Base-by-base conservation (phyloP, 805 yeast genomes). In the Isabelozyma gotoi region DNA sequence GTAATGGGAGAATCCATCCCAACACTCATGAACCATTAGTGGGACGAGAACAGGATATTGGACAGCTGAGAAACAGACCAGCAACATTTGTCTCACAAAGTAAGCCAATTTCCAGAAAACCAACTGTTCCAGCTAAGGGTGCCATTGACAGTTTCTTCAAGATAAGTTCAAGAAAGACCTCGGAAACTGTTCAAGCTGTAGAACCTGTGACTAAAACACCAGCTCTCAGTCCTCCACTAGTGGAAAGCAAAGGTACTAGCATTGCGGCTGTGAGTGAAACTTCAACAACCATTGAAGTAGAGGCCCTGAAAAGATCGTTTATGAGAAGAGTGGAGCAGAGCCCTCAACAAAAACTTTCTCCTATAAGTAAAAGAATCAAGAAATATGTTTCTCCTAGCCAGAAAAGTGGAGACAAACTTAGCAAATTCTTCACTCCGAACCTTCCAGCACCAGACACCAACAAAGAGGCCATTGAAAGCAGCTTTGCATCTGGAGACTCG, bases 1-100 rank as follows among this genome's bases (percentile, higher is more conserved):
- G 96, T 7, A 50, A 48, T 14, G 97, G 95, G 1, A 74, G 72
- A 6, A 51, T 86, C 7, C 80, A 84, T 59, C 97, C 97, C 1
- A 71, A 77, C 42, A 71, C 80, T 1, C 80, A 78, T 48, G 56
- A 62, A 36, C 60, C 62, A 1, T 62, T 84, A 24, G 46, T 70
- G 0, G 66, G 83, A 2, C 65, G 85, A 50, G 85, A 80, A 45
- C 67, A 60, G 38, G 57, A 58, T 38, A 47, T 73, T 36, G 15
- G 7, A 12, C 34, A 12, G 34, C 8, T 32, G 34, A 32, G 34
- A 32, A 32, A 16, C 15, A 32, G n/a, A 32, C n/a, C 34, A 32
- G n/a, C n/a, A 8, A 32, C 33, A 7, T 4, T 17, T 3, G 24
- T n/a, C 14, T 35, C 14, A 4, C 17, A 20, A 29, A 15, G 27